Base-by-base conservation (phyloP, 305 asterid species). In the Fraxinus greggii region DNA sequence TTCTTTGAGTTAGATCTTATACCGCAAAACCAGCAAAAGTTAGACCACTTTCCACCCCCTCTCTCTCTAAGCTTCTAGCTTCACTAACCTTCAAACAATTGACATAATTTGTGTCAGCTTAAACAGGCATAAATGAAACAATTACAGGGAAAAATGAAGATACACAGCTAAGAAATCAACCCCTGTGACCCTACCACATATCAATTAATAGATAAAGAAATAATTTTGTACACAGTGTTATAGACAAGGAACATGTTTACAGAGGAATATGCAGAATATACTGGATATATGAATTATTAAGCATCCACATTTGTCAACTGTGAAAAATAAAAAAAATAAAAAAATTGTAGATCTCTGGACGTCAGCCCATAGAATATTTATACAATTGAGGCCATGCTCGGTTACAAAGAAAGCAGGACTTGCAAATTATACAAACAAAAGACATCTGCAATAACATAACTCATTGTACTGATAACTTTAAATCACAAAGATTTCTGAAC, bases 21-120 rank as follows among this genome's bases (percentile, higher is more conserved):
- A 94, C 99, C 92, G 98, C 98, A 89, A 95, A 95, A 83, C 99
- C 99, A 88, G 97, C 97, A 89, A 95, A 95, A 75, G 89, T 90
- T 82, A 95, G 97, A 75, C 88, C 97, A 84, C 85, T 89, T 89
- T 95, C 99, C 83, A 94, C 97, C 75, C 83, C 80, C 31, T 91
- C 97, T 79, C 99, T 91, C 77, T 95, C 98, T 91, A 95, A 89
- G 90, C 92, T 94, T 86, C 99, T 91, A 17, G 93, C 97, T 89
- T 95, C 97, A 85, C 97, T 94, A 88, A 95, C 99, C 99, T 95
- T 87, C 87, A 88, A 81, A 83, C 75, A 83, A 70, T 69, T 61
- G 88, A 82, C 21, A 85, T n/a, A 79, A 79, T 38, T 48, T 59
- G 84, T 72, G 83, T 81, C 63, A 75, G 24, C 77, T 75, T 83